Evolutionary conservation across 352 stramenopile genomes (phyloP).

Genomic region (Globisporangium carolinianum): DNA sequence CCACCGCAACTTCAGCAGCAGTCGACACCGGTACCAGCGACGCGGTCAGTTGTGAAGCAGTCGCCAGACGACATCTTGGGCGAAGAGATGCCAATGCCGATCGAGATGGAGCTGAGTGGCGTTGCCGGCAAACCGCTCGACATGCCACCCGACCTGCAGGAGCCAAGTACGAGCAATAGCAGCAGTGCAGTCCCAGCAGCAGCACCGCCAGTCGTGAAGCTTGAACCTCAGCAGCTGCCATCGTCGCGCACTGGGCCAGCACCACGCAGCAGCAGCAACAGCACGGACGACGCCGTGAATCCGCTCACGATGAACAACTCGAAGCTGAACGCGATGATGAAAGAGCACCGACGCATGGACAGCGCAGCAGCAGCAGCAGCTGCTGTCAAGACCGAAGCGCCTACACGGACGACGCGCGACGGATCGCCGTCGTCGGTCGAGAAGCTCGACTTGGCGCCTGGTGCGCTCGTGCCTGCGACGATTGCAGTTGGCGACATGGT

Average conservation of each 20-base stretch:
- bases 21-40: constrained; percentile 1
- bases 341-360: constrained; percentile 71
- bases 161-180: constrained; percentile 19
- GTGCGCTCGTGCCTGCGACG: constrained; percentile 10
- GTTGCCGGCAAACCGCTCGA: constrained; percentile 37
- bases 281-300: constrained; percentile 29
- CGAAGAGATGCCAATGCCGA: constrained; percentile 32
- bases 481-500: no score
- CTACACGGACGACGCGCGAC: neutral
- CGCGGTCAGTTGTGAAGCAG: constrained; percentile 16
- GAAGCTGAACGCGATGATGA: constrained; percentile 84
- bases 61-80: constrained; percentile 46
- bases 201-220: neutral
- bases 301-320: constrained; percentile 81
- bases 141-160: constrained; percentile 57
- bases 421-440: constrained; percentile 3
- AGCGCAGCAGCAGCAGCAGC: constrained; percentile 25
- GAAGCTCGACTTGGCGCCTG: constrained; percentile 6
- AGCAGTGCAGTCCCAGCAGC: neutral
- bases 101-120: constrained; percentile 2
- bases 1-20: constrained; percentile 4
- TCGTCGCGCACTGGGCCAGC: neutral
- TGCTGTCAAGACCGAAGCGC: neutral
- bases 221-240: no score
- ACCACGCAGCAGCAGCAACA: neutral